phyloP scores from a whole-genome alignment of 345 rosid species.

The Clausena lansium region DNA sequence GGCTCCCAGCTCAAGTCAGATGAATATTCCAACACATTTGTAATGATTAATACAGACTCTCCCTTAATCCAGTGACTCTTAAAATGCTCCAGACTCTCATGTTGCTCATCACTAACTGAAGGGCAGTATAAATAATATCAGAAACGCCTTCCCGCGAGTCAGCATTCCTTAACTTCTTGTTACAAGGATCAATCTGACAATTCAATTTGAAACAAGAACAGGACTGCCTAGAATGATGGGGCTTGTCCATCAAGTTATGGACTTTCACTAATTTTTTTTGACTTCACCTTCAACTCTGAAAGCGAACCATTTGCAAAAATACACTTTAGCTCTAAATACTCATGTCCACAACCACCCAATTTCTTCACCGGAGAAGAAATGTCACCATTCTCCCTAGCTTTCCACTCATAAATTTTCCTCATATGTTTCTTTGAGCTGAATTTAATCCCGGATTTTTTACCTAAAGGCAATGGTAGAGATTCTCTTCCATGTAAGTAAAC shows the following conservation, averaged over 20 bases:
- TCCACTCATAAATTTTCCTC: constrained; percentile 35
- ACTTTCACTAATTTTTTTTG: constrained; percentile 26
- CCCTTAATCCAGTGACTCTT: constrained; percentile 74
- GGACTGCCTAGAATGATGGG: constrained; percentile 7
- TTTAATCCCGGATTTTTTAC: not conserved
- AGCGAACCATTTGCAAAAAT: constrained; percentile 35
- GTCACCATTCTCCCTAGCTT: constrained; percentile 46
- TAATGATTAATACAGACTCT: constrained; percentile 71
- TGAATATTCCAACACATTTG: constrained; percentile 52
- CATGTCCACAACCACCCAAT: constrained; percentile 50
- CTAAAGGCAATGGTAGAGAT: not conserved
- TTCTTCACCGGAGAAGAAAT: constrained; percentile 46
- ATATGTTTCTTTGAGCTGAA: constrained; percentile 8
- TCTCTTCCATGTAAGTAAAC: constrained; percentile 43
- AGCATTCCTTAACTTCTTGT: constrained; percentile 38
- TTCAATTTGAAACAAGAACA: constrained; percentile 48
- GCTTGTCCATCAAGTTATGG: constrained; percentile 2
- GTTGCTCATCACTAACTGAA: constrained; percentile 31
- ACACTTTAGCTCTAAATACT: constrained; percentile 37
- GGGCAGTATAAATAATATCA: constrained; percentile 68
- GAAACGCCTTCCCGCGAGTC: constrained; percentile 48
- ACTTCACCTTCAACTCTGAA: constrained; percentile 37
- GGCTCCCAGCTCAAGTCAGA: constrained; percentile 86
- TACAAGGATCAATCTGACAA: constrained; percentile 30
- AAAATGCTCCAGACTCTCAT: constrained; percentile 57